Conservation (phyloP, 106 monocot species). For the Hemerocallis citrina region DNA sequence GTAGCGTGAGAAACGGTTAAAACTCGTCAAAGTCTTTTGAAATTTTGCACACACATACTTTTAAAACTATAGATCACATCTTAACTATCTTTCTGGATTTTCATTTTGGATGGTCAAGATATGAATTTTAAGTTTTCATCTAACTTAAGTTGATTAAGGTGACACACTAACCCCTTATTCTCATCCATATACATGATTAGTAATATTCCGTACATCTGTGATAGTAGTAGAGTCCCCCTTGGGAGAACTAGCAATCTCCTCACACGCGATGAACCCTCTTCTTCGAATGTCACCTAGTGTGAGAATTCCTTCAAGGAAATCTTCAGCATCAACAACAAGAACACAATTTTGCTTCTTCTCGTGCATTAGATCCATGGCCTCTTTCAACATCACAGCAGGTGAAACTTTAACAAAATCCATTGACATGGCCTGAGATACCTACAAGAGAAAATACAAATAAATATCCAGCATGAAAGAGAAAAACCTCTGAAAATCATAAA, state of each 20-base stretch:
- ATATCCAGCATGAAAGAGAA: background rate
- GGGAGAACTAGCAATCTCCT: conserved; percentile 7
- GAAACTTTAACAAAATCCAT: conserved; percentile 63
- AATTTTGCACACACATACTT: no score
- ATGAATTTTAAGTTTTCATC: no score
- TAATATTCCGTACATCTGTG: conserved; percentile 43
- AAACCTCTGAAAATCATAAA: background rate
- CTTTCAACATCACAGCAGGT: conserved; percentile 33
- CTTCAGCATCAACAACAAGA: conserved; percentile 75
- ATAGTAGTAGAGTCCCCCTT: conserved; percentile 23
- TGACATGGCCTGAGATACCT: conserved; percentile 94
- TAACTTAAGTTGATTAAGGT: no score
- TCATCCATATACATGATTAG: no score
- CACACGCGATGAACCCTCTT: conserved; percentile 27
- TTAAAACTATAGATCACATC: no score
- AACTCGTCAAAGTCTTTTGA: no score
- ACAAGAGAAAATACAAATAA: conserved; percentile 3
- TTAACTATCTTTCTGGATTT: no score
- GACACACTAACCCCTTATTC: no score
- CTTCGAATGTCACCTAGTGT: conserved; percentile 71
- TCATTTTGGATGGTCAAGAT: no score
- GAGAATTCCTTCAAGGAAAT: conserved; percentile 89
- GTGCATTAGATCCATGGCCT: conserved; percentile 67
- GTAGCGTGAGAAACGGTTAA: no score
- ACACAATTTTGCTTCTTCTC: conserved; percentile 72